Evolutionary conservation across 2,329 filamentous ascomycete genomes (phyloP), one percentile per base, ranked within the genome.

Genomic region (Claviceps fusiformis): DNA sequence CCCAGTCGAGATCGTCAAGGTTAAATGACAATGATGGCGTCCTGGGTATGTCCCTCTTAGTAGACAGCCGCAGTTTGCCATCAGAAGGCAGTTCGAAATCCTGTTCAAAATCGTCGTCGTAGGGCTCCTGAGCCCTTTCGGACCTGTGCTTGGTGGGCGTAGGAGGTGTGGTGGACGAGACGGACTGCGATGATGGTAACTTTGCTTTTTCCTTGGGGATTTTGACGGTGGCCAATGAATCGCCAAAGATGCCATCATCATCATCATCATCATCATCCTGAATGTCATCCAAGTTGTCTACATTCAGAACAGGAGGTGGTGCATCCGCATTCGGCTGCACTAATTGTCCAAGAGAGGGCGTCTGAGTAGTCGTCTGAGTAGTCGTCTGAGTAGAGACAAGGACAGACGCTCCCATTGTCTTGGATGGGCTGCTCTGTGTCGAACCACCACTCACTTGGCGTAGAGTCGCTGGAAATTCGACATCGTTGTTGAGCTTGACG

Each of bases 1-100:
- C 89, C 87, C 92, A 95, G 65, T 96, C 91, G 62, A 95, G 83
- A 58, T 95, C 91, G 53, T 95, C 89, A 52, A 73, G 72, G 59
- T 77, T 79, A 35, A 74, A 69, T 15, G 77, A 75, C 5, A 24
- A 33, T 44, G 50, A 52, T 35, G 84, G 81, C 3, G 82, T 83
- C 63, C 80, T 82, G 24, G 83, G 80, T 41, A 81, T 79, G 41
- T 86, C 80, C 63, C 73, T 76, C 57, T 73, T 75, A 45, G 77
- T 80, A 8, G 82, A 82, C 39, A 91, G 74, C 62, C 76, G 82
- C 39, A 91, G 71, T 60, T 82, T 79, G 45, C 83, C 80, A 62
- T 85, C 78, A 1, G 77, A 76, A 3, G 87, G 86, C 31, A 91
- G 72, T 63, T 89, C 86, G 35, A 92, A 75, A 61, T 88, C 87